Base-by-base conservation (phyloP, 352 stramenopile species). In the Phytopythium chamaehyphon region DNA sequence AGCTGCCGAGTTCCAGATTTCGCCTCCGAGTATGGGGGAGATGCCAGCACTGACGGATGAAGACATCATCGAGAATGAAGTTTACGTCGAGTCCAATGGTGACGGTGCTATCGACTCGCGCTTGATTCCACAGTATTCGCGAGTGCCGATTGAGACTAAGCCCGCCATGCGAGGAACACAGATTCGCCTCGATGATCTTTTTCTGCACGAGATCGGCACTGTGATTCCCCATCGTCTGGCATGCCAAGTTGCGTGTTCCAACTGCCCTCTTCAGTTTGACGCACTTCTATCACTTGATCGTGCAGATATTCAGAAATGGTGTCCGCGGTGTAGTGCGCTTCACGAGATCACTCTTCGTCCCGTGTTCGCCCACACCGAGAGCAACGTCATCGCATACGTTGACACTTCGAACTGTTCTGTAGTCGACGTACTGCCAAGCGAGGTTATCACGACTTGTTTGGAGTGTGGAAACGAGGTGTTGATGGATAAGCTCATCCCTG, bases 141-240 rank as follows among this genome's bases (percentile, higher is more conserved):
- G 83, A 10, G 60, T 87, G 26, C 24, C 58, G 0, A 70, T 92
- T 14, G 62, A 83, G 46, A 83, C 80, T 0, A 74, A 88, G 18
- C 75, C 77, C 9, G 73, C 71, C 23, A 43, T 65, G 19, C 67
- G 66, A 18, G 83, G 81, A 2, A 74, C 68, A 26, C 71, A 76
- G 48, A 66, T 94, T 37, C 64, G 56, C 10, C 54, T 94, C 11
- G 73, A 85, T 22, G 69, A 87, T 37, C 52, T 94, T 15, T 92
- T 94, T 54, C 60, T 94, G 19, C 69, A 92, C 52, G 57, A 88
- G 59, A 71, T 90, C 40, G 83, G 83, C 21, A 94, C 81, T n/a
- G 59, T 92, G 28, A 62, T 90, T 23, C 64, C 70, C 18, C 81
- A 92, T 57, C 67, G 62, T 14, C 45, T 90, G 10, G 58, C 81